Conservation (phyloP, 2,329 filamentous ascomycete genomes). For the Myriangium duriaei region DNA sequence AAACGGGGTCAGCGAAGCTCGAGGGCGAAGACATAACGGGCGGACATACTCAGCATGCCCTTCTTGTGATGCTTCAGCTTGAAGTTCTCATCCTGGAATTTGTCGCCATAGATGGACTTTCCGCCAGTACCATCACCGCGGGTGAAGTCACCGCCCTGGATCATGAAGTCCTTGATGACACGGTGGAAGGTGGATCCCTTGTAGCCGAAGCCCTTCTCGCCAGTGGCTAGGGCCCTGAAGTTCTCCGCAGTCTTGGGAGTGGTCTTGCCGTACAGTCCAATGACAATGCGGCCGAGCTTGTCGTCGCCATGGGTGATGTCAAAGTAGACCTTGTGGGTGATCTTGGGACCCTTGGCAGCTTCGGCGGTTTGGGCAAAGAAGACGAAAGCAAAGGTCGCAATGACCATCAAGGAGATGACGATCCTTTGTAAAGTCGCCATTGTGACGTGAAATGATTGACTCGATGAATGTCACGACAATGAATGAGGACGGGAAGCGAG, state of each 20-base stretch:
- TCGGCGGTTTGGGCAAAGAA: slow-evolving; percentile 64
- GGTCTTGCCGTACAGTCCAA: slow-evolving; percentile 79
- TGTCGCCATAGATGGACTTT: slow-evolving; percentile 77
- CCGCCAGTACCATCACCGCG: slow-evolving; percentile 70
- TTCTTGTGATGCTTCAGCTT: slow-evolving; percentile 85
- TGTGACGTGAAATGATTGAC: too few relatives aligned
- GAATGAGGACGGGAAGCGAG: too few relatives aligned
- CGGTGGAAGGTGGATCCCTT: slow-evolving; percentile 76
- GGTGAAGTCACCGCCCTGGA: slow-evolving; percentile 83
- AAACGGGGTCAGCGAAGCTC: not conserved
- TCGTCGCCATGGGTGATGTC: slow-evolving; percentile 69
- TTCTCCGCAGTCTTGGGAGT: slow-evolving; percentile 59
- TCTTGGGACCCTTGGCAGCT: slow-evolving; percentile 73
- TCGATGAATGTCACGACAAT: too few relatives aligned
- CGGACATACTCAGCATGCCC: slow-evolving; percentile 53
- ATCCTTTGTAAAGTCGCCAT: slow-evolving; percentile 68
- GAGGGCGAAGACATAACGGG: not conserved
- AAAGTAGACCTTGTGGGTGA: slow-evolving; percentile 89
- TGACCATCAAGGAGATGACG: slow-evolving; percentile 58
- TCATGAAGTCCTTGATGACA: slow-evolving; percentile 85
- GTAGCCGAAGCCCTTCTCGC: slow-evolving; percentile 78
- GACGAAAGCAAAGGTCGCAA: slow-evolving; percentile 62
- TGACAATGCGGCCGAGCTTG: slow-evolving; percentile 59
- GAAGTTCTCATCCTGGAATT: slow-evolving; percentile 87
- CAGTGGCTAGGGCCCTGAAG: slow-evolving; percentile 69